Evolutionary conservation across 129 eudicot genomes (phyloP).

Genomic region (Tagetes erecta): DNA sequence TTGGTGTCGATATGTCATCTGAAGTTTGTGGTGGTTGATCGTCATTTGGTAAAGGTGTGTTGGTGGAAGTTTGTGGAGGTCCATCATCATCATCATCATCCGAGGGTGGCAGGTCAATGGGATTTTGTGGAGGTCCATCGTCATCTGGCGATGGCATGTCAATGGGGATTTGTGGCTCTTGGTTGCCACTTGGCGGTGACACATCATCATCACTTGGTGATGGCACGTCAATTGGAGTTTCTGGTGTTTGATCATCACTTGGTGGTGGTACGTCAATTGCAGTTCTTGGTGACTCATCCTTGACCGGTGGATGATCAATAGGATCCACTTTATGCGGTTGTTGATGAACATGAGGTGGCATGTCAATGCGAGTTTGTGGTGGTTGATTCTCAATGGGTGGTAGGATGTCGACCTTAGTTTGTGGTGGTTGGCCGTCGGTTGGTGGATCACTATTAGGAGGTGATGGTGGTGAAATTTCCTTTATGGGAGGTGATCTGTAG

Average conservation of each 20-base stretch:
- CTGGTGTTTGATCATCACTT: neutral
- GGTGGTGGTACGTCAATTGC: neutral
- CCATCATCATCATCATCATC: neutral
- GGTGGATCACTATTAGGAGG: neutral
- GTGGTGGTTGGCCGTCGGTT: slow-evolving; percentile 1
- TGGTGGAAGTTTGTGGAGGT: neutral
- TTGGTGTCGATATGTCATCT: neutral
- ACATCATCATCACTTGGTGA: neutral
- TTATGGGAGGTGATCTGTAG: slow-evolving; percentile 11
- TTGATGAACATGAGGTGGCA: neutral
- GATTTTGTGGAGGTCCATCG: neutral
- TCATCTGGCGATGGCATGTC: neutral
- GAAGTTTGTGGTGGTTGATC: neutral
- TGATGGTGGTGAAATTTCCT: slow-evolving; percentile 7
- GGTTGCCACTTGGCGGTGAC: neutral
- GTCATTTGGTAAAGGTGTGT: neutral
- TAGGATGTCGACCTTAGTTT: neutral
- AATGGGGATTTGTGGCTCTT: neutral
- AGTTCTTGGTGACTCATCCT: neutral
- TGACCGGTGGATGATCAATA: neutral
- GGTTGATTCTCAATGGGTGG: slow-evolving; percentile 8
- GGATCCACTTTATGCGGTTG: neutral
- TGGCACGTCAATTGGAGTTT: neutral
- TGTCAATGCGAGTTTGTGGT: neutral
- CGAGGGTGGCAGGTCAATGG: neutral